Evolutionary conservation across 345 rosid species (phyloP).

Genomic region (Hibiscus mutabilis): DNA sequence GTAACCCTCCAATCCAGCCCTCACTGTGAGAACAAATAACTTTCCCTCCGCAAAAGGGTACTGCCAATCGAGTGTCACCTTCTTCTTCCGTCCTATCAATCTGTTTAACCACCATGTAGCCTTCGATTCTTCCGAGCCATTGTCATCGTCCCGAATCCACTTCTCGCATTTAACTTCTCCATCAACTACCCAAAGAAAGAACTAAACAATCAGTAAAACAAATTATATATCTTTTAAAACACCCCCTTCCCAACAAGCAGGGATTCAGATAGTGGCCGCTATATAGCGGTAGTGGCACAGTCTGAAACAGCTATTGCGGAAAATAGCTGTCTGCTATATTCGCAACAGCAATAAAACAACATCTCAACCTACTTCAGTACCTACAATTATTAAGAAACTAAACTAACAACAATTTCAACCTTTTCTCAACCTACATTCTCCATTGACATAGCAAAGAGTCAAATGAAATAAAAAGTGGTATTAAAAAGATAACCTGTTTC

Average conservation of each 20-base stretch:
- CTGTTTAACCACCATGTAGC: not conserved
- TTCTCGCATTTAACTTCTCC: not conserved
- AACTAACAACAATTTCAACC: not conserved
- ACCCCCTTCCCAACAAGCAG: not conserved
- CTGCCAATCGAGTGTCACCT: not conserved
- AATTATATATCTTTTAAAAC: not conserved
- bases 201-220: not conserved
- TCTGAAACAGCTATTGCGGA: no score
- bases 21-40: not conserved
- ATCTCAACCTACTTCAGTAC: not conserved
- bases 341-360: not conserved
- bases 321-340: no score
- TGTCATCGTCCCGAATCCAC: not conserved
- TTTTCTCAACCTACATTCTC: not conserved
- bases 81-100: not conserved
- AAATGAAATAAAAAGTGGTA: not conserved
- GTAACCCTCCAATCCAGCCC: not conserved
- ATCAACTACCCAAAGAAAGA: not conserved
- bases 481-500: conserved; percentile 44
- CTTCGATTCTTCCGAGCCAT: not conserved
- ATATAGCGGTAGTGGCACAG: no score
- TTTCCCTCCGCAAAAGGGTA: not conserved
- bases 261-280: no score
- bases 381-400: not conserved
- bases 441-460: not conserved